phyloP scores from a whole-genome alignment of 495 filamentous ascomycete genomes.

The Parathielavia appendiculata region DNA sequence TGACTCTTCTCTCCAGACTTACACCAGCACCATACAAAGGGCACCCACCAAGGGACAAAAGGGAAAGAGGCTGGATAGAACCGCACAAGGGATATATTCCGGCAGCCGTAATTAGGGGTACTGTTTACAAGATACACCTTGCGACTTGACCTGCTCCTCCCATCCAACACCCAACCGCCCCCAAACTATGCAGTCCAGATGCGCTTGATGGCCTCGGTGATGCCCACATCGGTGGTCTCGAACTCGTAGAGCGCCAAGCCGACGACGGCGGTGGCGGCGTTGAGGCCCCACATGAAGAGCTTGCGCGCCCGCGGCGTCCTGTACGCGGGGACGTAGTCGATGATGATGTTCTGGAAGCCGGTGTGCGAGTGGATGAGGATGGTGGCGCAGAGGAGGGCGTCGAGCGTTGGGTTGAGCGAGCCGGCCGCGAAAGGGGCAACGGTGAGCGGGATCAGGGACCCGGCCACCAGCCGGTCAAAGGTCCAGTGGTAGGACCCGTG shows the following conservation, averaged over 20 bases:
- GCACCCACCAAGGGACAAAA: neutral
- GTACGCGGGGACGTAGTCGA: slow-evolving; percentile 81
- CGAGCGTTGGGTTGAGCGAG: slow-evolving; percentile 80
- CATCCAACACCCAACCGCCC: neutral
- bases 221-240: slow-evolving; percentile 97
- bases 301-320: slow-evolving; percentile 62
- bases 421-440: slow-evolving; percentile 88
- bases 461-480: slow-evolving; percentile 80
- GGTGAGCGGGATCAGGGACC: slow-evolving; percentile 75
- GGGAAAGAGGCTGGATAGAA: no score
- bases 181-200: slow-evolving; percentile 66
- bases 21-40: neutral
- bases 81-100: no score
- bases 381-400: slow-evolving; percentile 77
- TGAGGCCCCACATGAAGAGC: slow-evolving; percentile 68
- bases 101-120: no score
- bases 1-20: no score
- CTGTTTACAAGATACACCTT: no score
- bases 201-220: slow-evolving; percentile 81
- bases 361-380: slow-evolving; percentile 90
- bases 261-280: slow-evolving; percentile 70
- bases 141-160: no score
- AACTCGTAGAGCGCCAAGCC: slow-evolving; percentile 93
- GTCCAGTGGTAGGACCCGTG: slow-evolving; percentile 98
- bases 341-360: slow-evolving; percentile 82